Evolutionary conservation across 768 basidiomycete genomes (phyloP), one percentile per base, ranked within the genome.

Genomic region (Leucocoprinus sp.): DNA sequence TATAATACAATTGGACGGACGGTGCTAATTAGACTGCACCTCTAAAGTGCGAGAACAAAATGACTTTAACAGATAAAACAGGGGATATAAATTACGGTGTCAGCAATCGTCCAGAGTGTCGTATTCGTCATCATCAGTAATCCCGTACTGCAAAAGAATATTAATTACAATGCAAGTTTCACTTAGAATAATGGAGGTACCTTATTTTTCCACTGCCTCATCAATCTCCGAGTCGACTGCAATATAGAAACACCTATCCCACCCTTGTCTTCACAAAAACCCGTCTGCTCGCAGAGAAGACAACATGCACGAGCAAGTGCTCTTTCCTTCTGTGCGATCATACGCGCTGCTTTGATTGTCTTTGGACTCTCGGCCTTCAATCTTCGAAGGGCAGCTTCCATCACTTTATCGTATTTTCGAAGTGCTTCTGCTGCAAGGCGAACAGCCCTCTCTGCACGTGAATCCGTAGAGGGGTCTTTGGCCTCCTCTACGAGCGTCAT

Each of bases 401-500:
- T 62, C 7, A 68, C 57, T 5, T 47, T 52, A 49, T 73, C 71
- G 43, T 67, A 66, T 18, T 55, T 57, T 19, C 49, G 45, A 18
- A 73, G 51, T 17, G 60, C 50, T 5, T 57, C 50, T 45, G 71
- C 70, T 15, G 68, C 71, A 2, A 53, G 42, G 6, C 50, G 52
- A 12, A 68, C 60, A 9, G 69, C 67, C 21, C 55, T 50, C 7
- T 63, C 65, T 34, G 66, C 68, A 27, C 71, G 69, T 2, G 45
- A 57, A 42, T 73, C 69, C 0, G 69, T 66, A 1, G 61, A 60
- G 8, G 64, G 53, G 40, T 71, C 68, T 26, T 69, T 68, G 29
- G 66, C 62, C 55, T 73, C 71, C 51, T 73, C 70, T 12, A 66
- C 65, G 7, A 72, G 64, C 2, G 68, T 62, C 64, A 72, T 65